Percentiles rank a stretch among this genome's conserved stretches.
These are phyloP conservation scores for Eimeria sp. DNA, from an alignment of 169 alveolate genomes.

Conservation along the genomic window DNA sequence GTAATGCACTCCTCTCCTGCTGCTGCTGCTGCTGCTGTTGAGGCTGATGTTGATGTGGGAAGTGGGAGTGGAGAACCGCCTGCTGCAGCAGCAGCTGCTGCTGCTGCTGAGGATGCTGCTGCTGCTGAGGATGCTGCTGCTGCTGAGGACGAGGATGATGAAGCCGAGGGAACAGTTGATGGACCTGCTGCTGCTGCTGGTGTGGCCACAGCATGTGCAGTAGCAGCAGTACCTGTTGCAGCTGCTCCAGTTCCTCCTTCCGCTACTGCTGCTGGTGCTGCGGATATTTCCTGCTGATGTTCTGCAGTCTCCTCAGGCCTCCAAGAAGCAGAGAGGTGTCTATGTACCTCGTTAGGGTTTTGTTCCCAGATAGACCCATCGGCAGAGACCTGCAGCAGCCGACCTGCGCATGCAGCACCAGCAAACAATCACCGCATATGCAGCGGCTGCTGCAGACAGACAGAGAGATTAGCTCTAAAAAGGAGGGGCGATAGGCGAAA, in stretches of 20 bases:
- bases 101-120: too few species aligned
- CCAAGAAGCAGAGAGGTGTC: background rate
- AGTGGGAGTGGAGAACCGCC: background rate
- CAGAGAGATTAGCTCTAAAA: too few species aligned
- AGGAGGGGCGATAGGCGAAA: too few species aligned
- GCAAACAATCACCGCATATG: background rate
- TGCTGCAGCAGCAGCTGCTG: background rate
- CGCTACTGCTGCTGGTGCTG: slow-evolving; percentile 22
- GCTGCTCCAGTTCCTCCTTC: slow-evolving; percentile 3
- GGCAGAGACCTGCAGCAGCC: slow-evolving; percentile 15
- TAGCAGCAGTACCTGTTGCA: background rate
- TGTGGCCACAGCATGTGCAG: background rate
- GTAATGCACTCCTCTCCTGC: too few species aligned
- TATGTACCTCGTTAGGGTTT: background rate
- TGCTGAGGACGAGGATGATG: background rate
- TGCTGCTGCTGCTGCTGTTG: slow-evolving; percentile 31
- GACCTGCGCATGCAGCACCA: slow-evolving; percentile 22
- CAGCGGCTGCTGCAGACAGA: too few species aligned
- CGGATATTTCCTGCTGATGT: background rate
- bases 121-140: slow-evolving; percentile 10
- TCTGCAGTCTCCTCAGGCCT: background rate
- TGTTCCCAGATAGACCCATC: slow-evolving; percentile 50
- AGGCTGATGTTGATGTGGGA: background rate
- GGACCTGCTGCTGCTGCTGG: background rate
- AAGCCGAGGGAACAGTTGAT: background rate